phyloP scores from a whole-genome alignment of 176 grass and related monocot species.

The Lolium rigidum region DNA sequence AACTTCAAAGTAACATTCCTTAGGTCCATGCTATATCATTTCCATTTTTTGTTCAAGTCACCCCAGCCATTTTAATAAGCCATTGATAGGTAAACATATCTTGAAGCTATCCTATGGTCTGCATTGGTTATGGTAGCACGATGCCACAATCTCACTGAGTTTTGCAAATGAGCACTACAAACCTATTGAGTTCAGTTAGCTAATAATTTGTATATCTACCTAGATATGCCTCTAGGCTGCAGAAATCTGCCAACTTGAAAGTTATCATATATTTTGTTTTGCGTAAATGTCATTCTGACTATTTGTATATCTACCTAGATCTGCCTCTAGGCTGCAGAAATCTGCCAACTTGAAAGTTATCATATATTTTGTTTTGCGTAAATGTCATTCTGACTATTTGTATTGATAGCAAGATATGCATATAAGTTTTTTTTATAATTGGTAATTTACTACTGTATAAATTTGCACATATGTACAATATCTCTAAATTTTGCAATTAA shows the following conservation, averaged over 20 bases:
- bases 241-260: background rate
- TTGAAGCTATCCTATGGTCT: slow-evolving; percentile 24
- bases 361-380: background rate
- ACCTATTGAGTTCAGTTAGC: background rate
- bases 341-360: background rate
- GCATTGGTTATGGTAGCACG: background rate
- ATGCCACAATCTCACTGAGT: background rate
- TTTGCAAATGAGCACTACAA: background rate
- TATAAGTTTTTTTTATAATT: background rate
- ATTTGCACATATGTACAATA: slow-evolving; percentile 21
- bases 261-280: background rate
- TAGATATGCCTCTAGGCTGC: background rate
- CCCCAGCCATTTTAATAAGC: slow-evolving; percentile 5
- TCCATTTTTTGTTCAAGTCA: slow-evolving; percentile 8
- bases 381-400: slow-evolving; percentile 6
- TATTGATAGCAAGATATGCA: background rate
- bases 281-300: background rate
- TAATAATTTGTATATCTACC: background rate
- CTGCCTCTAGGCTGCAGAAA: background rate
- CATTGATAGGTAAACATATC: slow-evolving; percentile 32
- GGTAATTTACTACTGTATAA: slow-evolving; percentile 33
- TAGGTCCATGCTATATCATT: slow-evolving; percentile 45
- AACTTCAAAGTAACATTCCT: slow-evolving; percentile 2
- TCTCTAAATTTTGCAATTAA: slow-evolving; percentile 22
- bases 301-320: slow-evolving; percentile 4